Evolutionary conservation across 1,139 yeast genomes (phyloP).

Genomic region (Pichia sp.): DNA sequence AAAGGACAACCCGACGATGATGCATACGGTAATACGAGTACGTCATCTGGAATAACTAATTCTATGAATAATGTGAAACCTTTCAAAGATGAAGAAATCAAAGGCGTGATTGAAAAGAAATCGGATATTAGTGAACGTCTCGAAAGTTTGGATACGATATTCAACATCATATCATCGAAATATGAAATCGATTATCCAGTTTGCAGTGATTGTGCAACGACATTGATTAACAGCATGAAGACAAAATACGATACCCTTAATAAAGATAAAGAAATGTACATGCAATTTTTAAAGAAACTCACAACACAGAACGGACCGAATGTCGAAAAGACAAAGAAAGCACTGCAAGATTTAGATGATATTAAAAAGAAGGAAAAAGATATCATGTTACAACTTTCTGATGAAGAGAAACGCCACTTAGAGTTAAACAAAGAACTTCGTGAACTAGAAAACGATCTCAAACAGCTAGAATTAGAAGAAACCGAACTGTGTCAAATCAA

Average conservation of each 20-base stretch:
- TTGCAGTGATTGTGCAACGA: constrained; percentile 79
- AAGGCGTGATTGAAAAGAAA: constrained; percentile 31
- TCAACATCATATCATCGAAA: constrained; percentile 62
- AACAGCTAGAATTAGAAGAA: constrained; percentile 42
- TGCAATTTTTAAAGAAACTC: constrained; percentile 67
- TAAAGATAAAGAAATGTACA: constrained; percentile 76
- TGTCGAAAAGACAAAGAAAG: constrained; percentile 41
- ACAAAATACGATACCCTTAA: constrained; percentile 71
- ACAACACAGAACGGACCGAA: constrained; percentile 52
- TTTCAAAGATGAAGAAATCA: constrained; percentile 7
- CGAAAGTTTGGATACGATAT: constrained; percentile 54
- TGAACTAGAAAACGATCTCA: constrained; percentile 41
- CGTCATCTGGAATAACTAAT: background rate
- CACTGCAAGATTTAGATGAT: constrained; percentile 42
- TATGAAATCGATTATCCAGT: constrained; percentile 88
- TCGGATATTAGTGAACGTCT: constrained; percentile 33
- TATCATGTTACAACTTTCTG: constrained; percentile 41
- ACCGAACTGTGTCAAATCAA: constrained; percentile 42
- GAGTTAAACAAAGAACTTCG: constrained; percentile 42
- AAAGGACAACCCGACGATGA: constrained; percentile 10
- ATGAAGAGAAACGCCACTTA: constrained; percentile 43
- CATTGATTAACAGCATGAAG: constrained; percentile 65
- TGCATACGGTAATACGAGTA: background rate
- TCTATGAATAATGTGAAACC: background rate
- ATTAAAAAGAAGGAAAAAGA: constrained; percentile 39